Evolutionary conservation across 108 stramenopile genomes (phyloP).

Genomic region (Thalassiosira profunda): DNA sequence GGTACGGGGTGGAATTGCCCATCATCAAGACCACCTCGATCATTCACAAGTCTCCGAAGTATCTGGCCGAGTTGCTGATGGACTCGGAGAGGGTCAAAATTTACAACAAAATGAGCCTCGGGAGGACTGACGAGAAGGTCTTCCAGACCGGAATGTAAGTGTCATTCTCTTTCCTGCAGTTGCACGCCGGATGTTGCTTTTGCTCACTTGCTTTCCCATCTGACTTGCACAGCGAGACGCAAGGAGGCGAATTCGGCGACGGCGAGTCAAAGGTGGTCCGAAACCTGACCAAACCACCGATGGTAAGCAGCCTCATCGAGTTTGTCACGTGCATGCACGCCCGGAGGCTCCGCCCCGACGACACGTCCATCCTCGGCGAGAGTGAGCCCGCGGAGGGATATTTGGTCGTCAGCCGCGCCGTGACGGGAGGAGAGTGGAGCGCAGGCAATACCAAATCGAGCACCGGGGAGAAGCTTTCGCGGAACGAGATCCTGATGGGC

Average conservation of each 20-base stretch:
- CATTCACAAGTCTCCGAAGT: conserved; percentile 66
- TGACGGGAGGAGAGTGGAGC: conserved; percentile 43
- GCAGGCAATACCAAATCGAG: background rate
- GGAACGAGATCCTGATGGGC: conserved; percentile 85
- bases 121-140: conserved; percentile 79
- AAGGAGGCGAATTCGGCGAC: conserved; percentile 46
- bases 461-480: too few species aligned
- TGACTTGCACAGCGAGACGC: conserved; percentile 37
- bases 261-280: conserved; percentile 81
- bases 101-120: conserved; percentile 92
- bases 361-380: conserved; percentile 14
- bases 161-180: too few species aligned
- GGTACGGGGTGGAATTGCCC: conserved; percentile 74
- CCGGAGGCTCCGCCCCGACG: conserved; percentile 35
- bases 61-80: conserved; percentile 79
- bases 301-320: conserved; percentile 63
- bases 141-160: conserved; percentile 49
- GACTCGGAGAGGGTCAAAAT: conserved; percentile 73
- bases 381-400: conserved; percentile 45
- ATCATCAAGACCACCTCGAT: conserved; percentile 77
- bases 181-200: too few species aligned
- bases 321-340: conserved; percentile 84
- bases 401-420: conserved; percentile 85
- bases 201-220: too few species aligned
- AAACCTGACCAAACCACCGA: conserved; percentile 75